Base-by-base conservation (phyloP, 495 filamentous ascomycete genomes). In the Aspergillus biplanus region DNA sequence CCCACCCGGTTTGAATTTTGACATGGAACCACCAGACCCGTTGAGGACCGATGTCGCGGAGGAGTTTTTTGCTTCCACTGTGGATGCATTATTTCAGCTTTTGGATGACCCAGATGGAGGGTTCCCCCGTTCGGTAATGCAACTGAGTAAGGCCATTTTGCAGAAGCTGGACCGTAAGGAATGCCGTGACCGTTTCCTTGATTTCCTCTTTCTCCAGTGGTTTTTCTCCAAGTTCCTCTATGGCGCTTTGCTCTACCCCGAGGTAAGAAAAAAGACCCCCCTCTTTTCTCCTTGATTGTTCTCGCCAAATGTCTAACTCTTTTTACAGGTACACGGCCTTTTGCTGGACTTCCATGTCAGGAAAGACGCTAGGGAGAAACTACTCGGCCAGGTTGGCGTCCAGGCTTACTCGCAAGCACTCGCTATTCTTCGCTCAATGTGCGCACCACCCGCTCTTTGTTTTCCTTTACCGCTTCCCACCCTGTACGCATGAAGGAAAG, bases 301-400 rank as follows among this genome's bases (percentile, higher is more conserved):
- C 13, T 59, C 48, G 34, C 21, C 15, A 58, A 7, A 44, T n/a
- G 11, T 13, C 13, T 11, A 59, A 55, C 56, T 52, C 8, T 4
- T 55, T 58, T 33, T 9, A 33, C 58, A 93, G 90, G 88, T 86
- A 33, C 89, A 92, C 62, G 93, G 92, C 53, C 89, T 97, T 74
- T 87, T 97, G 82, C 83, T 90, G 62, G 92, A 95, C 64, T 91
- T 96, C 69, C 90, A 97, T 74, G 92, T 99, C 66, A 90, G 88
- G 33, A 91, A 96, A 69, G 91, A 92, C 75, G 92, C 92, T 27
- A 86, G 95, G 55, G 88, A 96, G 68, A 92, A 90, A 72, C 90
- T 99, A 58, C 83, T 99, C 56, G 92, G 90, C 68, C 86, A 91
- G 67, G 88, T 97, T 62, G 91, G 89, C 35, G 83, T 88, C 65